phyloP scores from a whole-genome alignment of 768 basidiomycete species.

The Clitopilus passeckerianus region DNA sequence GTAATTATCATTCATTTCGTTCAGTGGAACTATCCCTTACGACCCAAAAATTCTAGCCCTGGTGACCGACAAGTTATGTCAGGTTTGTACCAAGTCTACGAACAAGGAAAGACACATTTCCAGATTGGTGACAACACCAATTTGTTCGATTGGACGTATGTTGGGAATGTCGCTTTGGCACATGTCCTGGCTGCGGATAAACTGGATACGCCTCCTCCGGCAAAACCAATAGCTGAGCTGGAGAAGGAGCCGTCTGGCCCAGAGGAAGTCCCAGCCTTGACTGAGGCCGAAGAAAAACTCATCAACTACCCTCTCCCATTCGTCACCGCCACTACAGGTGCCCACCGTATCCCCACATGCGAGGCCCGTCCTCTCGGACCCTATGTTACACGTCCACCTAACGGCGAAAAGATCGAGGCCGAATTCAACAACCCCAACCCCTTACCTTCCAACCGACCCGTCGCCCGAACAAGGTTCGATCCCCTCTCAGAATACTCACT shows the following conservation, averaged over 20 bases:
- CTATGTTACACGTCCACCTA: constrained; percentile 54
- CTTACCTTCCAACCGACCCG: constrained; percentile 41
- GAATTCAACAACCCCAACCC: constrained; percentile 46
- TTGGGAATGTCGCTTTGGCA: constrained; percentile 91
- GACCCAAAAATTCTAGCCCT: constrained; percentile 45
- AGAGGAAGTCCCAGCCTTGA: constrained; percentile 37
- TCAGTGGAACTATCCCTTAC: neutral
- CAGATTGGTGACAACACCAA: constrained; percentile 94
- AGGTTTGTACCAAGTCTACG: constrained; percentile 76
- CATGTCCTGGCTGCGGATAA: constrained; percentile 93
- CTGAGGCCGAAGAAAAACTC: constrained; percentile 32
- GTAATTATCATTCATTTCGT: constrained; percentile 33
- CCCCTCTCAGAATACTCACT: constrained; percentile 61
- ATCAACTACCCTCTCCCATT: constrained; percentile 52
- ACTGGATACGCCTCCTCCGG: constrained; percentile 50
- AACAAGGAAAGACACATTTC: constrained; percentile 81
- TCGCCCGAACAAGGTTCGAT: constrained; percentile 79
- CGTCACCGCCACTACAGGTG: constrained; percentile 62
- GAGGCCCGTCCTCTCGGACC: constrained; percentile 82
- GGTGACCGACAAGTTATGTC: constrained; percentile 86
- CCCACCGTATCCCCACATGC: constrained; percentile 69
- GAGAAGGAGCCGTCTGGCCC: constrained; percentile 29
- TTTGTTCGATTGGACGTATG: constrained; percentile 94
- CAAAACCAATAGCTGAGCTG: constrained; percentile 29
- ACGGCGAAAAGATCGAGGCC: constrained; percentile 51